Conservation (phyloP, 2,329 filamentous ascomycete genomes). For the Canariomyces notabilis region DNA sequence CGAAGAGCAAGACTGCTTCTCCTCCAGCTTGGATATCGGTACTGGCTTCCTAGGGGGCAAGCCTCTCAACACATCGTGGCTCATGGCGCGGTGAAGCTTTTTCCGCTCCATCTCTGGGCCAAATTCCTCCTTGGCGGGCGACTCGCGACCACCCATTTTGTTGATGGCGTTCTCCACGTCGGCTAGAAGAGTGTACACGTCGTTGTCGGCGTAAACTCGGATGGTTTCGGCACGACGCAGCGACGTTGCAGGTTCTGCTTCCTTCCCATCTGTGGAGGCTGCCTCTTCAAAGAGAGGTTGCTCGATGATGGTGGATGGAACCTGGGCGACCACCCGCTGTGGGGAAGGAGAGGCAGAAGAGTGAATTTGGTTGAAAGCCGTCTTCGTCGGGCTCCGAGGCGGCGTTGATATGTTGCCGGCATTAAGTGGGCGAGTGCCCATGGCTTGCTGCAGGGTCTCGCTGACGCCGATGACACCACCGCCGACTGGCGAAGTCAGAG, state of each 20-base stretch:
- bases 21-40: conserved; percentile 22
- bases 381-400: conserved; percentile 54
- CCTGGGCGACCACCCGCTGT: conserved; percentile 47
- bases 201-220: conserved; percentile 61
- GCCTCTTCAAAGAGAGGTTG: conserved; percentile 44
- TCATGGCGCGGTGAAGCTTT: conserved; percentile 44
- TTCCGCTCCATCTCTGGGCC: conserved; percentile 32
- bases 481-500: conserved; percentile 38
- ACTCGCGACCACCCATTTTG: conserved; percentile 35
- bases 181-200: conserved; percentile 60
- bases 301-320: conserved; percentile 53
- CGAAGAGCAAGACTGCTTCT: conserved; percentile 22
- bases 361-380: conserved; percentile 30
- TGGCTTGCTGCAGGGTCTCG: conserved; percentile 39
- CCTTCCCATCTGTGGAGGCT: conserved; percentile 27
- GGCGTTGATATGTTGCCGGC: conserved; percentile 49
- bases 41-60: conserved; percentile 30
- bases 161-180: conserved; percentile 61
- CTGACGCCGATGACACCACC: conserved; percentile 31
- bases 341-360: conserved; percentile 43
- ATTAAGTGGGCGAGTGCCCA: conserved; percentile 33
- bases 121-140: conserved; percentile 29
- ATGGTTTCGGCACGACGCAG: conserved; percentile 57
- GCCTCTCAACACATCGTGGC: conserved; percentile 46
- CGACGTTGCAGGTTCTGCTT: conserved; percentile 14